Evolutionary conservation across 805 yeast genomes (phyloP).

Genomic region (Saccharomycopsis sp.): DNA sequence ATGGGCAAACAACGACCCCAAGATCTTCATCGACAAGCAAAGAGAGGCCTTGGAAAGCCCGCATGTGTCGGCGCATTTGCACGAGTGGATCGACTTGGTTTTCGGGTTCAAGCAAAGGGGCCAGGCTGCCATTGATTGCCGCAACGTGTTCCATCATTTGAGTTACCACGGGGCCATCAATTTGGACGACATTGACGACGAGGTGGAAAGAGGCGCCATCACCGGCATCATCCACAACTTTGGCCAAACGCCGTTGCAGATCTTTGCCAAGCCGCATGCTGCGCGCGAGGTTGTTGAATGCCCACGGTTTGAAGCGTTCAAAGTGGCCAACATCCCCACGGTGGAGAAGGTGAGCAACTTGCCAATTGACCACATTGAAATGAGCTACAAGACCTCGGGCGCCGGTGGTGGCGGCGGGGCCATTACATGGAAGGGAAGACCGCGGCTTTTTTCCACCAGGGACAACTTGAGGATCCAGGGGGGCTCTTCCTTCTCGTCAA

Average conservation of each 20-base stretch:
- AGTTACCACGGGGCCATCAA: conserved; percentile 82
- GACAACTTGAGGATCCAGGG: conserved; percentile 16
- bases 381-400: conserved; percentile 32
- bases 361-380: conserved; percentile 38
- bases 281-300: conserved; percentile 32
- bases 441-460: conserved; percentile 26
- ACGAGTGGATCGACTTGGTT: conserved; percentile 77
- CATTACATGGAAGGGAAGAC: conserved; percentile 44
- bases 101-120: conserved; percentile 81
- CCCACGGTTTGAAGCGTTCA: conserved; percentile 30
- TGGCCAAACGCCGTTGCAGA: conserved; percentile 80
- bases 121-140: conserved; percentile 48
- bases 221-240: conserved; percentile 84
- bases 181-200: conserved; percentile 64
- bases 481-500: conserved; percentile 16
- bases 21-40: conserved; percentile 61
- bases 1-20: conserved; percentile 78
- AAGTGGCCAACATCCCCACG: conserved; percentile 30
- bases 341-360: conserved; percentile 35
- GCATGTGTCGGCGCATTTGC: conserved; percentile 65
- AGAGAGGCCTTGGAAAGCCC: conserved; percentile 79
- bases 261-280: conserved; percentile 65
- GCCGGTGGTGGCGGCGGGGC: conserved; percentile 19
- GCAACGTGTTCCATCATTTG: conserved; percentile 75
- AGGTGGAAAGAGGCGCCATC: conserved; percentile 61